These are phyloP conservation scores for Myochromella boudieri DNA, from an alignment of 768 basidiomycete genomes.

Conservation along the genomic window DNA sequence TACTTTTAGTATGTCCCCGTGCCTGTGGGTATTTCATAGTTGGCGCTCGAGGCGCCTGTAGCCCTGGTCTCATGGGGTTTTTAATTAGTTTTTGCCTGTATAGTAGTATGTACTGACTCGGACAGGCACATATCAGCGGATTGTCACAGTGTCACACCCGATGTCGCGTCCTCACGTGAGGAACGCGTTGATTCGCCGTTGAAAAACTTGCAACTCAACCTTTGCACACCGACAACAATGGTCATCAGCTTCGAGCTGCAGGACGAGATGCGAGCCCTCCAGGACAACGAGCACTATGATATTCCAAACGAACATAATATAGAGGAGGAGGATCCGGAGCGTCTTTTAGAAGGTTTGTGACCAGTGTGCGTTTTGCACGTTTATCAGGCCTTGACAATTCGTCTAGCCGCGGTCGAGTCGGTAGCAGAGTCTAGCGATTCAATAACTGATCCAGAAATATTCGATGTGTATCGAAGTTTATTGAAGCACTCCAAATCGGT, in stretches of 20 bases:
- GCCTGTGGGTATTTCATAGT: too few species aligned
- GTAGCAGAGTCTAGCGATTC: slow-evolving; percentile 76
- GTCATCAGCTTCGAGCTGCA: slow-evolving; percentile 65
- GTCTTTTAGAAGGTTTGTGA: slow-evolving; percentile 57
- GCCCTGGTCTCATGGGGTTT: too few species aligned
- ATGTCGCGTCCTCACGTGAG: slow-evolving; percentile 12
- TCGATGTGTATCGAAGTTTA: slow-evolving; percentile 81
- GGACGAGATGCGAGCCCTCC: slow-evolving; percentile 69
- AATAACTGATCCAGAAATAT: slow-evolving; percentile 64
- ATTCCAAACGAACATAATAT: slow-evolving; percentile 71
- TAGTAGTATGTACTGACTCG: too few species aligned
- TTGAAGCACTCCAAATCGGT: slow-evolving; percentile 73
- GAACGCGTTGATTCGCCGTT: slow-evolving; percentile 11
- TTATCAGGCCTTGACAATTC: slow-evolving; percentile 3
- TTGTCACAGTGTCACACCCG: slow-evolving; percentile 8
- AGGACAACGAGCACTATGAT: slow-evolving; percentile 60
- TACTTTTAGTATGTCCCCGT: too few species aligned
- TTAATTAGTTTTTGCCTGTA: too few species aligned
- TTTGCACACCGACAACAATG: slow-evolving; percentile 27
- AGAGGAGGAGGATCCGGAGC: slow-evolving; percentile 49
- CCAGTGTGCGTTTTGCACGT: neutral
- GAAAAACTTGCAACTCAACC: neutral
- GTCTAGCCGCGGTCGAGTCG: slow-evolving; percentile 74
- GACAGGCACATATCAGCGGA: too few species aligned
- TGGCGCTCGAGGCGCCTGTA: too few species aligned